Percentiles rank a stretch among this genome's conserved stretches.
Conservation (phyloP, 768 basidiomycete species). For the Mycena rebaudengoi region DNA sequence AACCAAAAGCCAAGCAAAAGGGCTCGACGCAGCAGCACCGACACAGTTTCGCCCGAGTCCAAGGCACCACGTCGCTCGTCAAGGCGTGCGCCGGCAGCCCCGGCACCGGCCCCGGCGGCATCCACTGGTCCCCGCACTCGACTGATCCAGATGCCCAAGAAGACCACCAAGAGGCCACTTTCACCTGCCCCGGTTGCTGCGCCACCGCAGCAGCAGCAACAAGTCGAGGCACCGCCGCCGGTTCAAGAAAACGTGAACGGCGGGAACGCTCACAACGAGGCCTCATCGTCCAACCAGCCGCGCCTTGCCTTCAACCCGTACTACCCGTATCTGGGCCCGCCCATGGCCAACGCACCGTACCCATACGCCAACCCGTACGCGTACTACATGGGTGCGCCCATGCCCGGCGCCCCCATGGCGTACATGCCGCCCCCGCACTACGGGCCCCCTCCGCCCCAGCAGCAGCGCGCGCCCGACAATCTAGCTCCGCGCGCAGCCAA, state of each 20-base stretch:
- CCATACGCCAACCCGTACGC: constrained; percentile 20
- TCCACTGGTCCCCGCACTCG: too few relatives aligned
- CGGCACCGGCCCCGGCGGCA: constrained; percentile 28
- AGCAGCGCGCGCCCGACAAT: constrained; percentile 38
- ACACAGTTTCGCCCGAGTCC: constrained; percentile 11
- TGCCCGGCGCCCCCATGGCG: constrained; percentile 11
- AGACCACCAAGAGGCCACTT: too few relatives aligned
- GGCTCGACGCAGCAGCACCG: constrained; percentile 4
- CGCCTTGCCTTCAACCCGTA: constrained; percentile 29
- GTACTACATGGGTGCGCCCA: constrained; percentile 10
- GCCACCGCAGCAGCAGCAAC: too few relatives aligned
- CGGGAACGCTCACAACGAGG: not conserved
- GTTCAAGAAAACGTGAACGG: not conserved
- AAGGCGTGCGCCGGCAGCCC: constrained; percentile 3
- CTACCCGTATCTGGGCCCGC: constrained; percentile 16
- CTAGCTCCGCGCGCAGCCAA: constrained; percentile 63
- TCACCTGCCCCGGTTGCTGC: too few relatives aligned
- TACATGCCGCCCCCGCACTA: constrained; percentile 20
- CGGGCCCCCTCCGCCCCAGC: constrained; percentile 5
- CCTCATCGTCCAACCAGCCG: too few relatives aligned
- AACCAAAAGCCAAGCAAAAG: constrained; percentile 13
- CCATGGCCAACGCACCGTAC: not conserved
- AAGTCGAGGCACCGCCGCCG: not conserved
- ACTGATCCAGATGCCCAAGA: constrained; percentile 13
- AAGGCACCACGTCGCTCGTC: constrained; percentile 26